Evolutionary conservation across 495 filamentous ascomycete genomes (phyloP), one percentile per base, ranked within the genome.

Genomic region (Cudoniella acicularis): DNA sequence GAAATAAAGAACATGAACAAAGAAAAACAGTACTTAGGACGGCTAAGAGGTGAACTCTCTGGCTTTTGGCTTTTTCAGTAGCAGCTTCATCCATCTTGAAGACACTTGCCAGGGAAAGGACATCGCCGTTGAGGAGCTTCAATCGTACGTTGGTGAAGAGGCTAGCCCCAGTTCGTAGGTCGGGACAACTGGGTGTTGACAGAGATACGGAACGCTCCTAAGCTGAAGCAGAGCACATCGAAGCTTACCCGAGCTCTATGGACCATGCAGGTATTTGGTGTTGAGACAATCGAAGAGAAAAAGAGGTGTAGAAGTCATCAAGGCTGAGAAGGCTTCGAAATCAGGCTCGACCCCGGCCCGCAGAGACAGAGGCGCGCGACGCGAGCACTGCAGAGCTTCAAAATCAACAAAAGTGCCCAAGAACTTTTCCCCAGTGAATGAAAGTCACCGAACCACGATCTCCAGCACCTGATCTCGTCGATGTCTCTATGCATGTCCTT

Each of bases 31-130:
- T 63, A 64, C 61, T 52, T 49, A 64, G 25, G 8, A 57, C 58
- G 6, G 20, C 4, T 50, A 58, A 18, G 25, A 64, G 58, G 18
- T 53, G 53, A 22, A 64, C 26, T 54, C 54, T 42, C 30, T 45
- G 26, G n/a, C n/a, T 23, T 11, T 55, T 30, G 10, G n/a, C n/a
- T n/a, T n/a, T n/a, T n/a, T n/a, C n/a, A n/a, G n/a, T n/a, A n/a
- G n/a, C n/a, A 27, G 18, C 21, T 23, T 56, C 36, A 1, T 18
- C 48, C 62, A 64, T 64, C 20, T 24, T 54, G 60, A 54, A 47
- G 24, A 54, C 16, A 23, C 1, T 21, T 20, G 40, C 16, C 26
- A 9, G 10, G 47, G 16, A 10, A 17, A 20, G 8, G 20, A n/a
- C 16, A 49, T 20, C 1, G 13, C 20, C n/a, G 23, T 20, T 42